Base-by-base conservation (phyloP, 2,329 filamentous ascomycete genomes). In the Talaromyces sp. region DNA sequence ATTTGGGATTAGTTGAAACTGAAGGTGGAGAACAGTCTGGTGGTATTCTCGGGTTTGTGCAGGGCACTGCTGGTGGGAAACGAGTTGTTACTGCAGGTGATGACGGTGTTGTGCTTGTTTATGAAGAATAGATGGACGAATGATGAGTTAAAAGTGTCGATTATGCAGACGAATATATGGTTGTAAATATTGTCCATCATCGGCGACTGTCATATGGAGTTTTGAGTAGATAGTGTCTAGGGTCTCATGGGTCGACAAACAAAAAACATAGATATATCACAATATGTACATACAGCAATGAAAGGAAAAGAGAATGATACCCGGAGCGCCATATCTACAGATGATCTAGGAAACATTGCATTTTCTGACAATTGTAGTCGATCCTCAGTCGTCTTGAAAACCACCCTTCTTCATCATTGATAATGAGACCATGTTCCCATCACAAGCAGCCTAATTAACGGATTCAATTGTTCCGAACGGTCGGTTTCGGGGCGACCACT, bases 11-110 rank as follows among this genome's bases (percentile, higher is more conserved):
- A 25, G 71, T 72, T 2, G 78, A 80, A 67, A 79, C 76, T 43
- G 74, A 76, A 78, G 91, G 71, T 89, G 93, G 34, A 88, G 91
- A 74, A 91, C 92, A 80, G 89, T 92, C 25, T 8, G 94, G 93
- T 38, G 94, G 94, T 62, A 89, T 98, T 8, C 79, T 98, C 70
- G 93, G 90, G 0, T 99, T 98, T 75, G 93, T 96, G 61, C 93
- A 97, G 78, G 83, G 82, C 1, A 88, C 89, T 6, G 47, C 22
- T 22, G 84, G 89, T 75, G 92, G 92, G 0, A 86, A 88, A 77
- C 84, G 88, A 69, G 83, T 98, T 58, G 85, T 97, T 4, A 98
- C 95, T 5, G 95, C 93, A 1, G 95, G 95, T 27, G 95, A 99
- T 79, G 95, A 99, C 72, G 78, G 79, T 8, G 76, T 83, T 63